Evolutionary conservation across 257 asterid species (phyloP), one percentile per base, ranked within the genome.

Genomic region (Fraxinus pennsylvanica): DNA sequence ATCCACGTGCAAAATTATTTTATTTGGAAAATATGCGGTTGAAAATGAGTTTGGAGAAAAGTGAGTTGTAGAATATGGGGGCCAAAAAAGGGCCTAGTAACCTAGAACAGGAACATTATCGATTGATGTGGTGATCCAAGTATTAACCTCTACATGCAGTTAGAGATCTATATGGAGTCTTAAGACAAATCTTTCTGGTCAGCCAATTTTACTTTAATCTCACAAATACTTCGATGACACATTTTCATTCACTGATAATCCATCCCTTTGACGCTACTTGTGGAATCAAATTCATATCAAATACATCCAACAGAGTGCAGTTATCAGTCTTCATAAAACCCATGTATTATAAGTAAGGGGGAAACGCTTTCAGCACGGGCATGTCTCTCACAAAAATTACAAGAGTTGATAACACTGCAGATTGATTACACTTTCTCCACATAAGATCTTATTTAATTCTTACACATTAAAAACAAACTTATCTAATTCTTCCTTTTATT

Each of bases 101-200:
- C 59, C 69, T 27, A 47, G n/a, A 67, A 9, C 22, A 13, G 81
- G 65, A 41, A 77, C 80, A 68, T n/a, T 70, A 25, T 57, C 41
- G 27, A 65, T 1, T 61, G 69, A 63, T 13, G 3, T 63, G 5
- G 17, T 12, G 36, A 63, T 27, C 69, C 36, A 25, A 19, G 38
- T 74, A 21, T 29, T 17, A 78, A 35, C 47, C 22, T 39, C 74
- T 39, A 36, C n/a, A 47, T 76, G 71, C 57, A 50, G 19, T 45
- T 19, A 71, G 14, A 63, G 67, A 21, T 59, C 35, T 63, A n/a
- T 22, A 27, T 0, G 14, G 19, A 63, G 67, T 59, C 69, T 3
- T n/a, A 13, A 25, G 36, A 27, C 36, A 3, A 27, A 63, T 19
- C 19, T 63, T 63, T 9, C 19, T 3, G 36, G 36, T 27, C 69